These are phyloP conservation scores for Pseudotulostoma volvatum DNA, from an alignment of 495 filamentous ascomycete genomes.

Conservation along the genomic window DNA sequence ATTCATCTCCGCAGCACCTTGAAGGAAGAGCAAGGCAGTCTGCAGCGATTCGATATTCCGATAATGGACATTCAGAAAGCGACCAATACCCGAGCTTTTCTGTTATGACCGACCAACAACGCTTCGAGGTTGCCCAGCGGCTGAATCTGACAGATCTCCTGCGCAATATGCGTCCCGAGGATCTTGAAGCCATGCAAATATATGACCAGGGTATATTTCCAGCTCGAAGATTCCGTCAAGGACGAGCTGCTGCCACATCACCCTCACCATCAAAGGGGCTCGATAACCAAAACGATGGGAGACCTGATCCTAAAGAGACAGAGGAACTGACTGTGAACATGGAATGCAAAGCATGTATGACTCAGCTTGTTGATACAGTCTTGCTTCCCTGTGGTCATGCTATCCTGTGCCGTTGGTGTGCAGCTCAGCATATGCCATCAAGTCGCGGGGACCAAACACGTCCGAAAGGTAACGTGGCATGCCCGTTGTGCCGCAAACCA, in stretches of 20 bases:
- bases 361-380: slow-evolving; percentile 36
- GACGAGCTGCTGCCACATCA: background rate
- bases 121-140: background rate
- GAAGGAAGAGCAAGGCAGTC: background rate
- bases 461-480: slow-evolving; percentile 6
- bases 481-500: slow-evolving; percentile 12
- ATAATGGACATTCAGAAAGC: background rate
- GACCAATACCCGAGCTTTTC: background rate
- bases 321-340: slow-evolving; percentile 32
- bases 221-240: background rate
- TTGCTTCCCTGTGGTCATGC: slow-evolving; percentile 40
- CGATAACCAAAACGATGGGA: slow-evolving; percentile 8
- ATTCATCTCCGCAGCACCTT: background rate
- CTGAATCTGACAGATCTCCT: slow-evolving; percentile 1
- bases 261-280: slow-evolving; percentile 5
- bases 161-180: slow-evolving; percentile 4
- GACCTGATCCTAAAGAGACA: slow-evolving; percentile 29
- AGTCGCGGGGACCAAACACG: background rate
- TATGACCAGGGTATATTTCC: slow-evolving; percentile 3
- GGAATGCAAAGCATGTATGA: slow-evolving; percentile 39
- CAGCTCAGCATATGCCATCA: slow-evolving; percentile 11
- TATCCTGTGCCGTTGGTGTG: slow-evolving; percentile 31
- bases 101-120: slow-evolving; percentile 1
- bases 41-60: background rate
- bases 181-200: slow-evolving; percentile 3